Evolutionary conservation across 768 basidiomycete genomes (phyloP).

Genomic region (Nidularia pulvinata): DNA sequence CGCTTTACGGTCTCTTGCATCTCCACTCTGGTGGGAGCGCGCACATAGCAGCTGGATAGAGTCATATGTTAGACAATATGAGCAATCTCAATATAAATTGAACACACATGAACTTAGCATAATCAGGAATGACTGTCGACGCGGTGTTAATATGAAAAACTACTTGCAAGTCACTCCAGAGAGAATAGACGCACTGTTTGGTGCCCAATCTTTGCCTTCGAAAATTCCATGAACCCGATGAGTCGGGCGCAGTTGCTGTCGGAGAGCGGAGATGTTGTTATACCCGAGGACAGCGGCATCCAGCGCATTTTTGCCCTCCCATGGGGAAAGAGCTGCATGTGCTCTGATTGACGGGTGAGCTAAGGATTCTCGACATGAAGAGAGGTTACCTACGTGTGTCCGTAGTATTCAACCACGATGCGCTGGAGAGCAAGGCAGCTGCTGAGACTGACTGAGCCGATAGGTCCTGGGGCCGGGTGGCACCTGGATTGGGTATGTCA

Average conservation of each 20-base stretch:
- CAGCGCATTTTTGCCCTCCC: slow-evolving; percentile 83
- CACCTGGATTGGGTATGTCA: slow-evolving; percentile 45
- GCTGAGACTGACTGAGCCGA: slow-evolving; percentile 63
- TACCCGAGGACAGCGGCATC: slow-evolving; percentile 91
- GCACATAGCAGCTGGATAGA: slow-evolving; percentile 60
- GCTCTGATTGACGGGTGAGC: slow-evolving; percentile 41
- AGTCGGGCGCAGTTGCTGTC: slow-evolving; percentile 80
- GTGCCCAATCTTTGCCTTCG: slow-evolving; percentile 72
- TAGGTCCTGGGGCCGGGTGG: slow-evolving; percentile 80
- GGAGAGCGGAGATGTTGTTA: slow-evolving; percentile 73
- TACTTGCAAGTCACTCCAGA: neutral
- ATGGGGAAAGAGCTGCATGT: slow-evolving; percentile 78
- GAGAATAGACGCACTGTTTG: slow-evolving; percentile 50
- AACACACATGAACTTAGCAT: slow-evolving; percentile 67
- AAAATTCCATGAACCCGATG: slow-evolving; percentile 83
- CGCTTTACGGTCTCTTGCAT: slow-evolving; percentile 55
- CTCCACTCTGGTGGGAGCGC: slow-evolving; percentile 68
- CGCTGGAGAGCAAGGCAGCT: slow-evolving; percentile 64
- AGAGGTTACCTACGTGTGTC: slow-evolving; percentile 58
- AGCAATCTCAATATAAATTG: neutral
- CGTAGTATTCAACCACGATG: slow-evolving; percentile 63
- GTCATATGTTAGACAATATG: neutral
- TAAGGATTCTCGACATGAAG: neutral
- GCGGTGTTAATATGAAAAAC: neutral
- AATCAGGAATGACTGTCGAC: slow-evolving; percentile 76